These are phyloP conservation scores for Stagonosporopsis vannaccii DNA, from an alignment of 2,329 filamentous ascomycete species.

Conservation along the genomic window DNA sequence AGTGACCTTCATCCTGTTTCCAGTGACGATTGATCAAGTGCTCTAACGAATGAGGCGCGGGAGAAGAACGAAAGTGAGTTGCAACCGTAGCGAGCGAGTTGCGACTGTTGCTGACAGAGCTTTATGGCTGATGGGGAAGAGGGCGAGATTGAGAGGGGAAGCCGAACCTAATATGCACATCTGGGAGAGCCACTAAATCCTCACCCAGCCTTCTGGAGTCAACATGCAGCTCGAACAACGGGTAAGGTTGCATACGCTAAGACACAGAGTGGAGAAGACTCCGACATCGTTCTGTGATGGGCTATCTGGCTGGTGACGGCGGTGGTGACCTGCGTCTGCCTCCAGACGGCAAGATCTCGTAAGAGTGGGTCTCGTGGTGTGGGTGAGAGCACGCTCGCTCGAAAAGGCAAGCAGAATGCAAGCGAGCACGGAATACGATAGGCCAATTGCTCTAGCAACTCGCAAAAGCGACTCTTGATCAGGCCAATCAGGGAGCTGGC, in stretches of 20 bases:
- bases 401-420: constrained; percentile 25
- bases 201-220: constrained; percentile 33
- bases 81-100: constrained; percentile 52
- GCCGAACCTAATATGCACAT: constrained; percentile 36
- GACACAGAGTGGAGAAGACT: constrained; percentile 26
- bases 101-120: constrained; percentile 31
- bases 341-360: constrained; percentile 24
- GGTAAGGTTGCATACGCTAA: constrained; percentile 43
- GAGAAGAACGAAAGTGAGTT: constrained; percentile 40
- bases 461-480: constrained; percentile 10
- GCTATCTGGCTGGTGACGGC: constrained; percentile 17
- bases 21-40: constrained; percentile 20
- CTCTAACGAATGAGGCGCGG: constrained; percentile 25
- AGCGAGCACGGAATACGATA: constrained; percentile 15
- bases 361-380: constrained; percentile 26
- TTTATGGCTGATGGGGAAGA: constrained; percentile 24
- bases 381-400: constrained; percentile 19
- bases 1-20: constrained; percentile 41
- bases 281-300: constrained; percentile 23
- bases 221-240: constrained; percentile 22
- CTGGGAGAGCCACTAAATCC: constrained; percentile 23
- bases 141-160: constrained; percentile 22
- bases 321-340: constrained; percentile 17
- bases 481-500: constrained; percentile 18
- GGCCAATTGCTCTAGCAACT: constrained; percentile 27